These are phyloP conservation scores for Eimeria acervulina DNA, from an alignment of 169 alveolate species.

Conservation along the genomic window DNA sequence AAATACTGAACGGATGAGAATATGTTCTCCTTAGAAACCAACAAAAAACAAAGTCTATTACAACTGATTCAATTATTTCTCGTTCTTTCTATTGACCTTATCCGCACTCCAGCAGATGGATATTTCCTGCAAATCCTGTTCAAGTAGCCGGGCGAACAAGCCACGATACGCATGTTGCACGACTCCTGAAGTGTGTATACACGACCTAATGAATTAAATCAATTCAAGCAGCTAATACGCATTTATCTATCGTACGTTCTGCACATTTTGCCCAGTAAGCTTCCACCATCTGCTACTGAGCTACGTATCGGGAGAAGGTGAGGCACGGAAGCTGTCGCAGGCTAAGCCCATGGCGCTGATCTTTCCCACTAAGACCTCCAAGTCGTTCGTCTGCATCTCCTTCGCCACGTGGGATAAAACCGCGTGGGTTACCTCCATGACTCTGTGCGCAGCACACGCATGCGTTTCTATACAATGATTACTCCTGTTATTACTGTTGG, in stretches of 20 bases:
- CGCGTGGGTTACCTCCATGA: constrained; percentile 40
- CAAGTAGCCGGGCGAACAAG: too few relatives aligned
- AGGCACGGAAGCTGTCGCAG: constrained; percentile 6
- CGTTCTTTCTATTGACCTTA: too few relatives aligned
- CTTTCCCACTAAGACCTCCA: not conserved
- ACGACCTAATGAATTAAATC: too few relatives aligned
- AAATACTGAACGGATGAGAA: not conserved
- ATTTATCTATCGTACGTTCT: too few relatives aligned
- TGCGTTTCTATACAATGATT: not conserved
- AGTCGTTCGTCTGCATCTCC: constrained; percentile 33
- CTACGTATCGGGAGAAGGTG: not conserved
- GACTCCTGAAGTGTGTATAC: too few relatives aligned
- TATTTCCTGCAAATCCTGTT: too few relatives aligned
- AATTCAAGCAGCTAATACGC: too few relatives aligned
- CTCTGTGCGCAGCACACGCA: constrained; percentile 3
- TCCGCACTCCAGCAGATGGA: too few relatives aligned
- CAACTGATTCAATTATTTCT: not conserved
- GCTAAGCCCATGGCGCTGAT: constrained; percentile 30
- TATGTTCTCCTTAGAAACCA: not conserved
- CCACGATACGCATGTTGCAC: too few relatives aligned
- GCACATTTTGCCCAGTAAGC: not conserved
- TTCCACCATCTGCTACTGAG: not conserved
- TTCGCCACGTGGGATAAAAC: constrained; percentile 42
- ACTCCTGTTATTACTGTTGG: too few relatives aligned
- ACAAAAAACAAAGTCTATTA: too few relatives aligned